Evolutionary conservation across 441 rosid species (phyloP).

Genomic region (Raphanus hybrid): DNA sequence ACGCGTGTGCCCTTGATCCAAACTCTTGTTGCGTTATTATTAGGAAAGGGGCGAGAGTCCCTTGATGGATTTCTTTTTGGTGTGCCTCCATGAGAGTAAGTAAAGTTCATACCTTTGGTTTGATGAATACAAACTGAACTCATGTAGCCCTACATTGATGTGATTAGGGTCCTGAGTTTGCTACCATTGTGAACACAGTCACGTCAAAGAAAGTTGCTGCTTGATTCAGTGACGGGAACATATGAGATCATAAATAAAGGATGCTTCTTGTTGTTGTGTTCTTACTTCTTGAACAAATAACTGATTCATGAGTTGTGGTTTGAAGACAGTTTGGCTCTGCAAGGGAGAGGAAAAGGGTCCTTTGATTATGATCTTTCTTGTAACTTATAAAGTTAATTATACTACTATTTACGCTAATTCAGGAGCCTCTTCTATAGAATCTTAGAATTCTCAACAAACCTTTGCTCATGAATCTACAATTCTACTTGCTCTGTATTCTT

Average conservation of each 20-base stretch:
- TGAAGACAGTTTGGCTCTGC: neutral
- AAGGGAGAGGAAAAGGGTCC: too few relatives aligned
- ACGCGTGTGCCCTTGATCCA: too few relatives aligned
- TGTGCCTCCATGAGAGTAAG: slow-evolving; percentile 91
- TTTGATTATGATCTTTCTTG: too few relatives aligned
- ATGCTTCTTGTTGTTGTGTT: slow-evolving; percentile 34
- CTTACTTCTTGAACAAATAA: slow-evolving; percentile 37
- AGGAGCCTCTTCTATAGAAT: too few relatives aligned
- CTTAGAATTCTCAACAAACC: too few relatives aligned
- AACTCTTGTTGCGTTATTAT: too few relatives aligned
- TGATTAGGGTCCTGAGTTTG: slow-evolving; percentile 87
- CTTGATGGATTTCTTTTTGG: neutral
- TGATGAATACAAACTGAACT: neutral
- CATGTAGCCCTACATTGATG: slow-evolving; percentile 6
- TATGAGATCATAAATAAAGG: too few relatives aligned
- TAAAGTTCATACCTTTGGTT: neutral
- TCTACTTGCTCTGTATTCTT: too few relatives aligned
- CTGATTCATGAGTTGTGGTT: slow-evolving; percentile 31
- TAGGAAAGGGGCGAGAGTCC: too few relatives aligned
- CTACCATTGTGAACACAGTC: slow-evolving; percentile 86
- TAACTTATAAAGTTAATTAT: too few relatives aligned
- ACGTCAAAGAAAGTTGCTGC: slow-evolving; percentile 87
- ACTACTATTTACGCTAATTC: too few relatives aligned
- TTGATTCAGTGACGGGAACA: slow-evolving; percentile 41
- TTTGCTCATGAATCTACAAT: too few relatives aligned